Evolutionary conservation across 2,329 filamentous ascomycete species (phyloP).

Genomic region (Cylindrodendrum hubeiense): DNA sequence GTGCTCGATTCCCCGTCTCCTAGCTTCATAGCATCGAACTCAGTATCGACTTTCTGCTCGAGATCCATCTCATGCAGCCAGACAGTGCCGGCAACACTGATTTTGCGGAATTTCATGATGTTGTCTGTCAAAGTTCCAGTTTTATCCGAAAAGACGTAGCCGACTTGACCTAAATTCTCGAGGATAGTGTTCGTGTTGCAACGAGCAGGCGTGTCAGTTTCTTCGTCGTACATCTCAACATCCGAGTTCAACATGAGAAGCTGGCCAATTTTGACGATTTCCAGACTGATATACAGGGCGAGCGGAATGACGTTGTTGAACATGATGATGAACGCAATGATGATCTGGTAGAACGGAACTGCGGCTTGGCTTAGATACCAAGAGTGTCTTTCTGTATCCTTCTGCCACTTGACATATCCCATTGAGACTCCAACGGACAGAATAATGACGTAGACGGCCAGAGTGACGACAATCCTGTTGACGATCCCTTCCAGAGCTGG

Average conservation of each 20-base stretch:
- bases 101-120: slow-evolving; percentile 93
- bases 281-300: slow-evolving; percentile 90
- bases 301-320: slow-evolving; percentile 97
- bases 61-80: slow-evolving; percentile 89
- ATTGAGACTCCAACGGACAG: slow-evolving; percentile 86
- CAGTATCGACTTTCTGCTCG: slow-evolving; percentile 48
- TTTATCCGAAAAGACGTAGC: slow-evolving; percentile 93
- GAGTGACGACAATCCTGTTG: slow-evolving; percentile 84
- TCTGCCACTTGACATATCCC: slow-evolving; percentile 84
- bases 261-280: slow-evolving; percentile 84
- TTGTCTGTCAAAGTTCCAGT: slow-evolving; percentile 96
- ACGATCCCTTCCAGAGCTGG: slow-evolving; percentile 81
- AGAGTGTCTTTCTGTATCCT: slow-evolving; percentile 72
- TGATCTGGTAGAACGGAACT: slow-evolving; percentile 84
- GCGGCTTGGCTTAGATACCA: slow-evolving; percentile 82
- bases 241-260: slow-evolving; percentile 85
- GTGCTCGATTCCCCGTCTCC: slow-evolving; percentile 39
- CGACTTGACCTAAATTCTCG: slow-evolving; percentile 92
- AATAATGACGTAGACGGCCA: slow-evolving; percentile 82
- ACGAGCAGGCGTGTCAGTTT: slow-evolving; percentile 85
- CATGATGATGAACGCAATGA: slow-evolving; percentile 94
- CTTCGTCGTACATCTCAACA: slow-evolving; percentile 90
- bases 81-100: slow-evolving; percentile 89
- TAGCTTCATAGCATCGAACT: slow-evolving; percentile 32
- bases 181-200: slow-evolving; percentile 96